Evolutionary conservation across 2,329 filamentous ascomycete species (phyloP).

Genomic region (Sphaerulina musiva): DNA sequence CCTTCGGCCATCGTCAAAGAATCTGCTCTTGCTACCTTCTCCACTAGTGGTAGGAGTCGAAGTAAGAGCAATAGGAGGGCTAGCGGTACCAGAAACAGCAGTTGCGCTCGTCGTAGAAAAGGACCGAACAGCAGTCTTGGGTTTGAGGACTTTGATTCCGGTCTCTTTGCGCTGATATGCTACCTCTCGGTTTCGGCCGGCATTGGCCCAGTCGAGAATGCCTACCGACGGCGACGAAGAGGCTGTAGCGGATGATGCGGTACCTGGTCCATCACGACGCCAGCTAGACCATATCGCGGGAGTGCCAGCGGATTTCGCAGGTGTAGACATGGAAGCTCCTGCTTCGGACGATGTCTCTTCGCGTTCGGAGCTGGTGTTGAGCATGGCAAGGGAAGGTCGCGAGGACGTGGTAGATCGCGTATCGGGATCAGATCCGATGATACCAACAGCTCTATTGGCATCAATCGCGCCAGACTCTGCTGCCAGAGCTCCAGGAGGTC

Average conservation of each 20-base stretch:
- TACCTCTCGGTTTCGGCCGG: slow-evolving; percentile 49
- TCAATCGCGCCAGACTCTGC: slow-evolving; percentile 19
- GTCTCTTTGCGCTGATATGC: slow-evolving; percentile 65
- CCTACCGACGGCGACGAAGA: slow-evolving; percentile 3
- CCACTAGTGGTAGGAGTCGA: slow-evolving; percentile 10
- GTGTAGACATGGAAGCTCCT: slow-evolving; percentile 12
- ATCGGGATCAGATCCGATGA: slow-evolving; percentile 23
- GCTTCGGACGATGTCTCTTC: slow-evolving; percentile 15
- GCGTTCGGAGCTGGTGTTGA: slow-evolving; percentile 22
- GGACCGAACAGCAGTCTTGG: slow-evolving; percentile 57
- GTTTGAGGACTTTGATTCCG: slow-evolving; percentile 86
- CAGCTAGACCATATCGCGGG: slow-evolving; percentile 45
- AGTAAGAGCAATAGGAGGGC: slow-evolving; percentile 19
- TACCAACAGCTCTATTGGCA: slow-evolving; percentile 19
- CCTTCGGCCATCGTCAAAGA: slow-evolving; percentile 45
- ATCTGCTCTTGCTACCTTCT: slow-evolving; percentile 36
- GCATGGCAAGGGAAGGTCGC: slow-evolving; percentile 24
- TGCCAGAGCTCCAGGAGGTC: slow-evolving; percentile 27
- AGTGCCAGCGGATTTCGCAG: slow-evolving; percentile 20
- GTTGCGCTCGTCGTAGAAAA: slow-evolving; percentile 35
- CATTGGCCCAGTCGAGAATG: slow-evolving; percentile 49
- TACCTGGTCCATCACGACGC: slow-evolving; percentile 37
- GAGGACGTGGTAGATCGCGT: slow-evolving; percentile 20
- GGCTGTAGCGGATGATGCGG: slow-evolving; percentile 12
- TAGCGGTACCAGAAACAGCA: slow-evolving; percentile 15